Evolutionary conservation across 108 stramenopile species (phyloP).

Genomic region (Nannochloropsis gaditana): DNA sequence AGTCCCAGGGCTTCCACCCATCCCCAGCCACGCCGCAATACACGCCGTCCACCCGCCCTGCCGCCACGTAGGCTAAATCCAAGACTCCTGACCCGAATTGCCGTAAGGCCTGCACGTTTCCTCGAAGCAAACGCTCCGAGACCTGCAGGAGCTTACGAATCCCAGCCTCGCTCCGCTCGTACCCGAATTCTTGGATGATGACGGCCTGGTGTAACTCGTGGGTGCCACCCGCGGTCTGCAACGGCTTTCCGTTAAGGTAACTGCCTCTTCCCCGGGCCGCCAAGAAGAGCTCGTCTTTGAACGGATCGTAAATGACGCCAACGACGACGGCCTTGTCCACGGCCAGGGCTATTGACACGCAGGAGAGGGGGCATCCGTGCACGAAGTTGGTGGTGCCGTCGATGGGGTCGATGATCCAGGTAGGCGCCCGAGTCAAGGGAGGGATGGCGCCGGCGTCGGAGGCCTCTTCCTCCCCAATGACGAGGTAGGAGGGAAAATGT

Average conservation of each 20-base stretch:
- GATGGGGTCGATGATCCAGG: constrained; percentile 74
- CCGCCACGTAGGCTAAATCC: constrained; percentile 44
- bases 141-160: constrained; percentile 30
- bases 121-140: constrained; percentile 20
- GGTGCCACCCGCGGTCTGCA: constrained; percentile 30
- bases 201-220: constrained; percentile 21
- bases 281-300: constrained; percentile 71
- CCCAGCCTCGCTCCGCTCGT: constrained; percentile 29
- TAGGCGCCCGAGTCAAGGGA: constrained; percentile 31
- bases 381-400: constrained; percentile 81
- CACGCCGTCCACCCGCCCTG: constrained; percentile 43
- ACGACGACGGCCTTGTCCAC: constrained; percentile 50
- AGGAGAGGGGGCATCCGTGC: constrained; percentile 66
- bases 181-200: constrained; percentile 43
- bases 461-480: constrained; percentile 48
- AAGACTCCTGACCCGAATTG: constrained; percentile 48
- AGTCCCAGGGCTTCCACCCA: constrained; percentile 34
- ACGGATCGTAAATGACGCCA: constrained; percentile 82
- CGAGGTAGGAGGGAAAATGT: constrained; percentile 36
- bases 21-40: constrained; percentile 35
- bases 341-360: constrained; percentile 81
- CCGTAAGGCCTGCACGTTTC: constrained; percentile 27
- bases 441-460: constrained; percentile 30
- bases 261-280: constrained; percentile 67
- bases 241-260: constrained; percentile 67